phyloP scores from a whole-genome alignment of 495 filamentous ascomycete genomes.

The Tuber magnatum region DNA sequence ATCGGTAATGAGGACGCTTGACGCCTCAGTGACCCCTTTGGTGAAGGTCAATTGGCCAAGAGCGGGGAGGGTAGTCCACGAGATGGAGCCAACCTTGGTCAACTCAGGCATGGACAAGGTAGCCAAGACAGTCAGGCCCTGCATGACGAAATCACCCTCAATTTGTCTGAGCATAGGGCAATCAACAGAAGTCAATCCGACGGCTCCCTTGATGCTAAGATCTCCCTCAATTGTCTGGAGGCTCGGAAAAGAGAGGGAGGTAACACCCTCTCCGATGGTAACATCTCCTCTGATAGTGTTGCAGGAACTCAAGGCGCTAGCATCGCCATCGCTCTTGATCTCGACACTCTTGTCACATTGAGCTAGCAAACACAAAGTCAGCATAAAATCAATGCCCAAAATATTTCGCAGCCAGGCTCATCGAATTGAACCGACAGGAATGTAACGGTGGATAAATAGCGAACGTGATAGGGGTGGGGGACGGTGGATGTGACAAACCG shows the following conservation, averaged over 20 bases:
- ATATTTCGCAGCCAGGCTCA: not conserved
- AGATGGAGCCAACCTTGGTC: slow-evolving; percentile 55
- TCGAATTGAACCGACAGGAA: slow-evolving; percentile 8
- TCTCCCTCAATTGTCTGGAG: slow-evolving; percentile 63
- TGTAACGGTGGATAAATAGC: slow-evolving; percentile 14
- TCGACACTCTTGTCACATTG: slow-evolving; percentile 45
- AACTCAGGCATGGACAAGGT: slow-evolving; percentile 58
- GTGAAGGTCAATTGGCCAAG: slow-evolving; percentile 63
- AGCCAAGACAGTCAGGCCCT: slow-evolving; percentile 58
- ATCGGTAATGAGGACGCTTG: slow-evolving; percentile 66
- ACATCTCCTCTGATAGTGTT: slow-evolving; percentile 62
- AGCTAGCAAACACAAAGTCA: slow-evolving; percentile 23
- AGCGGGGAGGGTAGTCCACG: slow-evolving; percentile 64
- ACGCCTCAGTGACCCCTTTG: slow-evolving; percentile 53
- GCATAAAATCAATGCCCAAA: not conserved
- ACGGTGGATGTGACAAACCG: slow-evolving; percentile 50
- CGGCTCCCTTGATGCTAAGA: slow-evolving; percentile 55
- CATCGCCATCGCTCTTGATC: slow-evolving; percentile 65
- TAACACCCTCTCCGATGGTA: slow-evolving; percentile 52
- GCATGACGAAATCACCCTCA: slow-evolving; percentile 59
- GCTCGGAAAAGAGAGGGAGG: slow-evolving; percentile 50
- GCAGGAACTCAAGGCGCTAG: slow-evolving; percentile 60
- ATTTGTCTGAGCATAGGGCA: slow-evolving; percentile 44
- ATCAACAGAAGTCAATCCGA: slow-evolving; percentile 50
- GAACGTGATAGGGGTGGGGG: not conserved